These are phyloP conservation scores for Macrophomina tecta DNA, from an alignment of 2,329 filamentous ascomycete genomes.

Conservation along the genomic window DNA sequence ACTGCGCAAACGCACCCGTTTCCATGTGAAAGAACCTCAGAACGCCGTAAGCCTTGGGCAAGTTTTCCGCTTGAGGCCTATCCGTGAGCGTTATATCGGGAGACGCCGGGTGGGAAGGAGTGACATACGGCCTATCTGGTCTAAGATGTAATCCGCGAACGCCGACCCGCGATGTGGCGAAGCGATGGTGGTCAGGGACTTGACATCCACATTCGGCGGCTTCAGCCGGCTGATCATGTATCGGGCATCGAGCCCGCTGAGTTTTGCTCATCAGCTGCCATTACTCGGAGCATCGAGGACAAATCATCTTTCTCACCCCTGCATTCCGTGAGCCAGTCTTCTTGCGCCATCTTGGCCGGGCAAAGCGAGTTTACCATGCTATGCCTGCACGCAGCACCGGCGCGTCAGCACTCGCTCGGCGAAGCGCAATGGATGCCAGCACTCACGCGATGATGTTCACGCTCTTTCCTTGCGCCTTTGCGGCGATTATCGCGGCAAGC, in stretches of 20 bases:
- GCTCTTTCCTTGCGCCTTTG: conserved; percentile 60
- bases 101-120: conserved; percentile 48
- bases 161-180: conserved; percentile 67
- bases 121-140: conserved; percentile 60
- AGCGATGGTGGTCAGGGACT: conserved; percentile 69
- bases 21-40: conserved; percentile 62
- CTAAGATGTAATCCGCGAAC: conserved; percentile 67
- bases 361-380: conserved; percentile 51
- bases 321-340: conserved; percentile 32
- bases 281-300: too few relatives aligned
- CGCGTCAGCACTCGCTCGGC: background rate
- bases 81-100: background rate
- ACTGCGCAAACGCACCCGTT: conserved; percentile 66
- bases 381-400: conserved; percentile 53
- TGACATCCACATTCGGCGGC: conserved; percentile 73
- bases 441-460: conserved; percentile 70
- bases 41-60: conserved; percentile 62
- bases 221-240: conserved; percentile 68
- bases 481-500: conserved; percentile 59
- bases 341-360: background rate
- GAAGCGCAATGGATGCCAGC: too few relatives aligned
- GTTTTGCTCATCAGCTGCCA: too few relatives aligned
- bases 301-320: conserved; percentile 40
- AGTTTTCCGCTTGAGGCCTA: conserved; percentile 44
- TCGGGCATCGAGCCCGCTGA: conserved; percentile 66